Evolutionary conservation across 495 filamentous ascomycete species (phyloP).

Genomic region (Saxophila tyrrhenica): DNA sequence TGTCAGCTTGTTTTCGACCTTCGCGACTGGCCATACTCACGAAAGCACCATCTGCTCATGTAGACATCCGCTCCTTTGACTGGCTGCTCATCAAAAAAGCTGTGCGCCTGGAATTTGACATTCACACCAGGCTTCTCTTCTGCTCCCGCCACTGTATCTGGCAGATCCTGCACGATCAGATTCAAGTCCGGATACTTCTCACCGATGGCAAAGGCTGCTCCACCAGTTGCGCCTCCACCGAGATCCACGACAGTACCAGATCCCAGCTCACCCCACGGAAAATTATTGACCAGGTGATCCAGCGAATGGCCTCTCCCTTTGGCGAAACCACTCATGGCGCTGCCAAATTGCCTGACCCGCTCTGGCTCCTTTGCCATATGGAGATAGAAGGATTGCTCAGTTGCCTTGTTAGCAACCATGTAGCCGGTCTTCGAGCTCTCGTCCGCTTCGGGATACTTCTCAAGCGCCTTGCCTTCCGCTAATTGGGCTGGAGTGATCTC

Average conservation of each 20-base stretch:
- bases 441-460: constrained; percentile 1
- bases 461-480: neutral
- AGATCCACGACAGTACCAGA: constrained; percentile 16
- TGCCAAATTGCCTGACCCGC: neutral
- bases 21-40: neutral
- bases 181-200: neutral
- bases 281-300: neutral
- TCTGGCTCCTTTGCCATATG: constrained; percentile 10
- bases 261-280: constrained; percentile 5
- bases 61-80: constrained; percentile 33
- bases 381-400: constrained; percentile 11
- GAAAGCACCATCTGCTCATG: constrained; percentile 25
- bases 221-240: constrained; percentile 32
- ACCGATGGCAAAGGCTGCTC: constrained; percentile 1
- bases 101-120: constrained; percentile 27
- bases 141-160: neutral
- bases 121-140: constrained; percentile 14
- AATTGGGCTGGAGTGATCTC: neutral
- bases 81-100: constrained; percentile 34
- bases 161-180: constrained; percentile 10
- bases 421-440: constrained; percentile 3
- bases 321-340: neutral
- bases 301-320: neutral
- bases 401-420: constrained; percentile 2
- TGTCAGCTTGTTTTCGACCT: neutral